Evolutionary conservation across 1,284 basidiomycete species (phyloP), one percentile per base, ranked within the genome.

Genomic region (Cerioporus squamosus): DNA sequence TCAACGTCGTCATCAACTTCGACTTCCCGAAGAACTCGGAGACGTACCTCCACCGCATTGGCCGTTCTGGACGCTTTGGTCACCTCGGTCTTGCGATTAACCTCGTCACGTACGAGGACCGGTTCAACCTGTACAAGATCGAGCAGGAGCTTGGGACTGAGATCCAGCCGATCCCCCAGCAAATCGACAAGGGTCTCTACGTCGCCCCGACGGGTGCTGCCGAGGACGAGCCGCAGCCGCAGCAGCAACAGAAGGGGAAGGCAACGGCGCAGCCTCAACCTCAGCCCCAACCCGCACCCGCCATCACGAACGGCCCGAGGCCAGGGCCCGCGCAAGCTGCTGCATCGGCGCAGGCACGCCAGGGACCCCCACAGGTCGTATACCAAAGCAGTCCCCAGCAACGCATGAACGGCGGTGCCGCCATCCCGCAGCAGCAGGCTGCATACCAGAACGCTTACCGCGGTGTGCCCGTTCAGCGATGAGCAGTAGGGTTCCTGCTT

Each of bases 1-100:
- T 99, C 64, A 99, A 99, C 76, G 97, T 98, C 70, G 97, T 99
- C 70, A 98, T 99, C 84, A 98, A 98, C 81, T 99, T 99, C 74
- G 96, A 98, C 76, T 98, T 99, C 78, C 97, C 97, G 62, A 97
- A 98, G 84, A 98, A 97, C 72, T 93, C 94, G 57, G 97, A 99
- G 77, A 98, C 96, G 2, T 99, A 99, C 77, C 87, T 99, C 31
- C 97, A 99, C 77, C 90, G 95, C 63, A 97, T 98, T 72, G 97
- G 97, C 75, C 94, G 97, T 64, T 96, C 94, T 9, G 97, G 97
- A 59, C 92, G 97, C 54, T 98, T 97, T 73, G 97, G 97, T 57
- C 97, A 99, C 76, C 80, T 98, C 62, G 97, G 97, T 75, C 82
- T 99, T 50, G 97, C 97, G 43, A 98, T 99, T 78, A 98, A 97